Base-by-base conservation (phyloP, 805 yeast genomes). In the Zygosaccharomyces siamensis region DNA sequence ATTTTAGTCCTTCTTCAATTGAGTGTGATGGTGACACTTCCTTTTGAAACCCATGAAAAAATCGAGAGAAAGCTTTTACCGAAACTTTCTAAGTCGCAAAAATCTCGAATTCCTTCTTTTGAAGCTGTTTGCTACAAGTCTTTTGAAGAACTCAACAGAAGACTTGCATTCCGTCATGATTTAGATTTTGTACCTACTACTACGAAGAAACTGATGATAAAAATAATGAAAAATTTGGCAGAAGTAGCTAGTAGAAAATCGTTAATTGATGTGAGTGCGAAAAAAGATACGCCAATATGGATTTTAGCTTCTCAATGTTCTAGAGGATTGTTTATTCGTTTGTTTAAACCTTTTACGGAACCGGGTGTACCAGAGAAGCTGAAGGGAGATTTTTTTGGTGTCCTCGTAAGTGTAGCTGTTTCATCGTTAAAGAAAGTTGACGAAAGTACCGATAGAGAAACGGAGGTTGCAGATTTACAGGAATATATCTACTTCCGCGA, bases 41-140 rank as follows among this genome's bases (percentile, higher is more conserved):
- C 90, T 2, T 83, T 80, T 60, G 81, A 80, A 4, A 78, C 81
- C 0, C 71, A 85, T 49, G 74, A 72, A 18, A 68, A 81, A 47
- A 83, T 84, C 37, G 74, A 77, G 45, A 74, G 72, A 48, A 83
- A 83, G 57, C 61, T 84, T 23, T 67, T 68, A 64, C 68, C 68
- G 58, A 57, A 70, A 49, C 45, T 68, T 50, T 43, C 72, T 48
- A 53, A 62, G 56, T 56, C 54, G 37, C 52, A 63, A 3, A 62
- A 59, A 39, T 49, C 59, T 0, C 75, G 78, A 44, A 74, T 84
- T 27, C 87, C 90, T 2, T 74, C 85, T 0, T 86, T 85, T 57
- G 73, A 79, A 27, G 81, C 86, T 0, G 67, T 81, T 1, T 77
- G 89, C 55, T 74, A 73, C 45, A 57, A 60, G 14, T 72, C 84